Base-by-base conservation (phyloP, 2,329 filamentous ascomycete genomes). In the Diplodia sapinea region DNA sequence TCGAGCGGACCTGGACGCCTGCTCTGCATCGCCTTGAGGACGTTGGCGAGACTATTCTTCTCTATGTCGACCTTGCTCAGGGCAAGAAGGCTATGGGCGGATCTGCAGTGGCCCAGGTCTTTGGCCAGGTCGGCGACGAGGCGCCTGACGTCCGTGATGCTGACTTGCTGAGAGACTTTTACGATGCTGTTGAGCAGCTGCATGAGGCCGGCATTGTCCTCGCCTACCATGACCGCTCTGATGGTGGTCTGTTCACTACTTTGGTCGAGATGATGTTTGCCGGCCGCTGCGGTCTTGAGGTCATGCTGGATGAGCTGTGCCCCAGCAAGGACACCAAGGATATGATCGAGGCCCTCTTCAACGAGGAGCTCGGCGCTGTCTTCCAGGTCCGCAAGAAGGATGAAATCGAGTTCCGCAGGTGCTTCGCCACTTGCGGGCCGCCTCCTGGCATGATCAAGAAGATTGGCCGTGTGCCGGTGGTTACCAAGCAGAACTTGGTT, bases 191-290 rank as follows among this genome's bases (percentile, higher is more conserved):
- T 8, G 86, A 89, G 72, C 83, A 87, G 73, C 80, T 90, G 2
- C 87, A 90, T 72, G 87, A 91, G 71, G 81, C 86, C 33, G 87
- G 86, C 29, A 86, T 91, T 68, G 94, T 98, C 12, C 87, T 98
- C 26, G 94, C 94, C 3, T 98, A 98, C 78, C 95, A 98, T 78
- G 95, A 98, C 79, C 87, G 91, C 56, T 97, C 93, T 0, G 94
- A 98, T 77, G 95, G 94, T 78, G 95, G 95, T 74, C 83, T 98
- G 11, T 87, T 98, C 76, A 95, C 94, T 0, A 94, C 94, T 6
- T 82, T 98, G 40, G 92, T 89, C 2, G 95, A 99, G 81, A 98
- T 98, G 95, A 96, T 96, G 88, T 98, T 98, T 77, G 94, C 95
- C 38, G 95, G 95, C 33, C 91, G 94, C 67, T 96, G 92, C 74